These are phyloP conservation scores for Coleophoma eucalyptorum DNA, from an alignment of 2,329 filamentous ascomycete species.

Conservation along the genomic window DNA sequence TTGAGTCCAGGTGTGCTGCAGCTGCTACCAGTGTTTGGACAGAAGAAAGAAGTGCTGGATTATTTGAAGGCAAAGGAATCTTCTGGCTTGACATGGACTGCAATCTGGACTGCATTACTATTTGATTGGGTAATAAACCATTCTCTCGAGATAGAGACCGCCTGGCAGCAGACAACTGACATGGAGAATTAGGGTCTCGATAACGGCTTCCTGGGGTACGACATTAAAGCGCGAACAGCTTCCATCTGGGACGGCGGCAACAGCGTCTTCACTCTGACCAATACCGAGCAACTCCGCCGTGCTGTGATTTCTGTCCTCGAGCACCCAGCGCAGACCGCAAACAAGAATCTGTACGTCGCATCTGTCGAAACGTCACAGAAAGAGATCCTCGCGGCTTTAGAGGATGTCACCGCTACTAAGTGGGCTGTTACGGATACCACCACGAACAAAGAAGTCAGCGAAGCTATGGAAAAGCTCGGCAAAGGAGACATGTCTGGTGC, in stretches of 20 bases:
- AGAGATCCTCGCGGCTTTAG: slow-evolving; percentile 24
- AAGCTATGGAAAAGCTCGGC: not conserved
- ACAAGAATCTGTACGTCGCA: slow-evolving; percentile 24
- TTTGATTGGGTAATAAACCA: slow-evolving; percentile 38
- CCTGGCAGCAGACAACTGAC: no score
- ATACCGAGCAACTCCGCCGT: slow-evolving; percentile 23
- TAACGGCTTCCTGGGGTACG: slow-evolving; percentile 26
- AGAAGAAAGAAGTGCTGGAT: slow-evolving; percentile 19
- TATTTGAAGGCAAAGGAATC: slow-evolving; percentile 31
- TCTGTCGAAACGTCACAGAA: slow-evolving; percentile 26
- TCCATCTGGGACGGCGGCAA: slow-evolving; percentile 24
- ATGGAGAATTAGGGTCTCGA: not conserved
- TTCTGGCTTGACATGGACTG: slow-evolving; percentile 38
- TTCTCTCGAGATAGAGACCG: no score
- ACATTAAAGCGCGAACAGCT: slow-evolving; percentile 24
- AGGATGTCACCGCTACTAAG: slow-evolving; percentile 20
- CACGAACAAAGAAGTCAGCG: not conserved
- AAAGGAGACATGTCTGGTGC: not conserved
- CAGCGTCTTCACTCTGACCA: slow-evolving; percentile 22
- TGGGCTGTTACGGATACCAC: slow-evolving; percentile 14
- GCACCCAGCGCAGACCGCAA: slow-evolving; percentile 27
- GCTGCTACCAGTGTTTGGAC: not conserved
- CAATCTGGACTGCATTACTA: slow-evolving; percentile 40
- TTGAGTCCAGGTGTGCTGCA: not conserved
- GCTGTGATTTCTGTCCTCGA: slow-evolving; percentile 26